These are phyloP conservation scores for Botrytis fabae DNA, from an alignment of 2,329 filamentous ascomycete species.

Conservation along the genomic window DNA sequence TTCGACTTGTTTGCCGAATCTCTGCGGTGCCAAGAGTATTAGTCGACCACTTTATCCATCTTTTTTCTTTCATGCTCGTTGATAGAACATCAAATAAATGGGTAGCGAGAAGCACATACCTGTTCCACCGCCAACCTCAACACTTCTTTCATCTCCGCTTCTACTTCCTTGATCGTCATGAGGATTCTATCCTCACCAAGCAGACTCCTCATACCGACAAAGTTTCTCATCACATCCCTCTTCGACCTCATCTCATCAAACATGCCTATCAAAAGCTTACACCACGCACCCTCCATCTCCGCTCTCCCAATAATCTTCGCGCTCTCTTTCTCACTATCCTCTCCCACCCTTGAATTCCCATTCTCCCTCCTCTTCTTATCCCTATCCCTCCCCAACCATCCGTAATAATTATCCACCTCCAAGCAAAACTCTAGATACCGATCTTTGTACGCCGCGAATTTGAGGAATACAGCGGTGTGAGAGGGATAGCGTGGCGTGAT, in stretches of 20 bases:
- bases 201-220: background rate
- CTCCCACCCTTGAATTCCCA: background rate
- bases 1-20: background rate
- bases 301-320: background rate
- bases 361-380: background rate
- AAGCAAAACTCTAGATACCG: background rate
- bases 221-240: background rate
- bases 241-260: constrained; percentile 4
- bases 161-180: background rate
- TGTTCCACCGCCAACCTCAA: background rate
- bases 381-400: background rate
- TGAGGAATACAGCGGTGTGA: background rate
- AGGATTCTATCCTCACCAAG: background rate
- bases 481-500: background rate
- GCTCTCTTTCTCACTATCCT: background rate
- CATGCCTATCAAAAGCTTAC: background rate
- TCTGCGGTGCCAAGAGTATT: background rate
- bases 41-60: accelerated
- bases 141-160: constrained; percentile 1
- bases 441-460: background rate
- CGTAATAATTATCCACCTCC: constrained; percentile 4
- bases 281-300: constrained; percentile 8
- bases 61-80: too few species aligned
- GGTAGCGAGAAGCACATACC: background rate
- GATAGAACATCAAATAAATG: too few species aligned